Percentiles rank a stretch among this genome's conserved stretches.
These are phyloP conservation scores for Saccharum hybrid DNA, from an alignment of 202 grass and related monocot genomes.

Conservation along the genomic window DNA sequence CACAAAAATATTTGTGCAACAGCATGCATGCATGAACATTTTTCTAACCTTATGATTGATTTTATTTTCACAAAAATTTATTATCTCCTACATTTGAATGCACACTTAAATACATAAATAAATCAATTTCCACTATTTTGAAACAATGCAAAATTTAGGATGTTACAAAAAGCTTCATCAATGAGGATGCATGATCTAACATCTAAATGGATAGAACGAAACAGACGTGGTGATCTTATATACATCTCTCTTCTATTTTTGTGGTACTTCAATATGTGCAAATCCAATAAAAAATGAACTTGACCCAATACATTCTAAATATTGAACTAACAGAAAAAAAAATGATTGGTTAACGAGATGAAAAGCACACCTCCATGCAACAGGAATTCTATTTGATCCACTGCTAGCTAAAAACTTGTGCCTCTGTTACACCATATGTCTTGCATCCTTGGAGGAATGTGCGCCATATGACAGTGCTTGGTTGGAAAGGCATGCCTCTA, in stretches of 20 bases:
- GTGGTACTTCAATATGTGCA: constrained; percentile 16
- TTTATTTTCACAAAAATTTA: no score
- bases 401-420: constrained; percentile 37
- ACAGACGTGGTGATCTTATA: constrained; percentile 25
- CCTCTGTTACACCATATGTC: constrained; percentile 51
- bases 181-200: constrained; percentile 18
- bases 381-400: constrained; percentile 11
- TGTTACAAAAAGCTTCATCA: constrained; percentile 16
- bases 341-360: background rate
- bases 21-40: no score
- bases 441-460: constrained; percentile 75
- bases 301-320: constrained; percentile 27
- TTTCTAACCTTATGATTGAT: no score
- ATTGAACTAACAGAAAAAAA: constrained; percentile 13
- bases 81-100: no score
- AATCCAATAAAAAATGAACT: constrained; percentile 10
- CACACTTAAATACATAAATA: no score
- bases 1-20: no score
- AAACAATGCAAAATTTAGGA: no score
- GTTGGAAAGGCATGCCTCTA: constrained; percentile 74
- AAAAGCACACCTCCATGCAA: constrained; percentile 31
- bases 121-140: no score
- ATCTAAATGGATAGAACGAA: constrained; percentile 28
- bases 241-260: background rate
- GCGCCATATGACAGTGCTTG: constrained; percentile 62